These are phyloP conservation scores for Hordeum pubiflorum DNA, from an alignment of 202 grass and related monocot species.

Conservation along the genomic window DNA sequence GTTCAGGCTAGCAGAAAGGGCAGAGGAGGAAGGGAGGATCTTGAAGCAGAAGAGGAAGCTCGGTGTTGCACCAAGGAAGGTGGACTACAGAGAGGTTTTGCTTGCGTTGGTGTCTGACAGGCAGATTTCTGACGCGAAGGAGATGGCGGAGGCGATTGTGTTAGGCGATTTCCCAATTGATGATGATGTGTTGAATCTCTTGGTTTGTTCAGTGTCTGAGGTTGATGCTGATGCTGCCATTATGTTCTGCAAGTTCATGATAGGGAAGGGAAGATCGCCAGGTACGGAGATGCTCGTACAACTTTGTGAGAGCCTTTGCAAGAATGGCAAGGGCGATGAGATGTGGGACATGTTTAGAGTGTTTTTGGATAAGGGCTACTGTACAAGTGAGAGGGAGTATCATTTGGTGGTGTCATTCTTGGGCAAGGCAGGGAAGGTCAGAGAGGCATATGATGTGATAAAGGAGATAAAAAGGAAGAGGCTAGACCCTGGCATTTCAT, in stretches of 20 bases:
- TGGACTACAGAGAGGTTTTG: conserved; percentile 60
- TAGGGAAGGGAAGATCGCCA: conserved; percentile 50
- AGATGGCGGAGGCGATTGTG: conserved; percentile 63
- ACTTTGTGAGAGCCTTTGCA: conserved; percentile 66
- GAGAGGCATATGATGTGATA: conserved; percentile 81
- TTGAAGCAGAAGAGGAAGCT: conserved; percentile 91
- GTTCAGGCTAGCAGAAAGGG: conserved; percentile 34
- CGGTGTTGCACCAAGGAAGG: conserved; percentile 59
- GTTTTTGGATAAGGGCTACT: conserved; percentile 54
- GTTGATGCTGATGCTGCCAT: conserved; percentile 51
- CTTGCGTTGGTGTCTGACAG: conserved; percentile 40
- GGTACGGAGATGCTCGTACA: conserved; percentile 27
- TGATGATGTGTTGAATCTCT: conserved; percentile 41
- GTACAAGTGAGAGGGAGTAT: conserved; percentile 36
- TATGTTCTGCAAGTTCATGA: conserved; percentile 72
- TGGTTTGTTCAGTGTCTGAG: conserved; percentile 57
- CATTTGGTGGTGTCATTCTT: conserved; percentile 72
- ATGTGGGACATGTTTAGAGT: conserved; percentile 55
- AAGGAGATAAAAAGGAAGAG: conserved; percentile 68
- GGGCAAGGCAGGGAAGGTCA: conserved; percentile 70
- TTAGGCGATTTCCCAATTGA: conserved; percentile 68
- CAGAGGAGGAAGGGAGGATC: conserved; percentile 55
- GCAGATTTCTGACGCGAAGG: conserved; percentile 55
- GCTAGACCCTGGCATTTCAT: conserved; percentile 53
- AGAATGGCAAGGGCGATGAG: conserved; percentile 44